Evolutionary conservation across 2,329 filamentous ascomycete genomes (phyloP).

Genomic region (Sporothrix sp.): DNA sequence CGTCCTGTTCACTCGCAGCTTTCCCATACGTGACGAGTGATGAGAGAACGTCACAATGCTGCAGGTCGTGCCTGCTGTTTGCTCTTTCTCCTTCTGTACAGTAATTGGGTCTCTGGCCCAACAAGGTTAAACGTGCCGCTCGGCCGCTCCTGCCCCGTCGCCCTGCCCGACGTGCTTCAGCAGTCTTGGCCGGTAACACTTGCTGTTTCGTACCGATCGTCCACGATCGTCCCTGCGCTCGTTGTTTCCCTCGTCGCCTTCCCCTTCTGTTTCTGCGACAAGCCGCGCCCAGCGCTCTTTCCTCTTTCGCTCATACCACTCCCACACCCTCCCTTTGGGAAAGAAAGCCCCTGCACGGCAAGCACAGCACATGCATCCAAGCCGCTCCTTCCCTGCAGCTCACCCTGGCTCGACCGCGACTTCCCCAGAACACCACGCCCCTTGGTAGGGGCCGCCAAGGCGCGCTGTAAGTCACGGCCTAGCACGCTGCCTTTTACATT

Average conservation of each 20-base stretch:
- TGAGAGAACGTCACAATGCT: too few relatives aligned
- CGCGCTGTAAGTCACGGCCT: constrained; percentile 1
- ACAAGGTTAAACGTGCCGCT: too few relatives aligned
- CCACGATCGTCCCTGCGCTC: constrained; percentile 11
- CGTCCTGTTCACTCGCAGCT: too few relatives aligned
- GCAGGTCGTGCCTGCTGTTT: too few relatives aligned
- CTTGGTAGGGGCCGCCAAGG: background rate
- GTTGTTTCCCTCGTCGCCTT: background rate
- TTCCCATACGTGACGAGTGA: too few relatives aligned
- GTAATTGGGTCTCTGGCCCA: too few relatives aligned
- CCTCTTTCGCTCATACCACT: background rate
- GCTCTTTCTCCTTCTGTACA: too few relatives aligned
- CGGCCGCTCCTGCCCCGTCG: background rate
- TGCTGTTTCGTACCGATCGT: constrained; percentile 12
- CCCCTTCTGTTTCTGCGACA: background rate
- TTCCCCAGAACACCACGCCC: background rate
- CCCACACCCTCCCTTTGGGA: background rate
- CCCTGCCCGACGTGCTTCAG: constrained; percentile 6
- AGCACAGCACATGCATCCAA: too few relatives aligned
- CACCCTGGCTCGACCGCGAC: background rate
- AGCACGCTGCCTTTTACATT: background rate
- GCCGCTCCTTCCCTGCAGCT: too few relatives aligned
- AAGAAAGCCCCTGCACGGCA: too few relatives aligned
- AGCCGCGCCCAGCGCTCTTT: background rate
- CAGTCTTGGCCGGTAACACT: constrained; percentile 10